Evolutionary conservation across 2,329 filamentous ascomycete genomes (phyloP).

Genomic region (Blastomyces gilchristii): DNA sequence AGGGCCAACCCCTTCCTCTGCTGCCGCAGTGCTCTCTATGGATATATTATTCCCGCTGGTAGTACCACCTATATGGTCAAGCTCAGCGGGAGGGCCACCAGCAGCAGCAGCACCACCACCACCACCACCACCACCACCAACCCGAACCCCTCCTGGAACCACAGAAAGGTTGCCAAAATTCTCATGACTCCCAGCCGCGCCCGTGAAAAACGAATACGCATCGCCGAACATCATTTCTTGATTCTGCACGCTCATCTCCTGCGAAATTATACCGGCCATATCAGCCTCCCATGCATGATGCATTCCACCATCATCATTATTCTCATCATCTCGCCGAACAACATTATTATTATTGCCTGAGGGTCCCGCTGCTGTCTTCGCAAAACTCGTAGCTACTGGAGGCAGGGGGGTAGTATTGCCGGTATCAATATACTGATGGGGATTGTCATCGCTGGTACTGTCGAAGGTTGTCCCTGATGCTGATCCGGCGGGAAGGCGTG

Average conservation of each 20-base stretch:
- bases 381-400: neutral
- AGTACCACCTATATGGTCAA: neutral
- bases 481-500: neutral
- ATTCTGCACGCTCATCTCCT: constrained; percentile 2
- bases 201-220: constrained; percentile 4
- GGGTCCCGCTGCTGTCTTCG: neutral
- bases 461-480: neutral
- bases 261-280: constrained; percentile 1
- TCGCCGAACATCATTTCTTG: constrained; percentile 5
- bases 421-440: neutral
- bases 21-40: neutral
- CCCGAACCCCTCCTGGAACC: neutral
- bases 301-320: neutral
- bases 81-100: neutral
- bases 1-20: neutral
- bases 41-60: neutral
- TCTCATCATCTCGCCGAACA: neutral
- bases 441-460: neutral
- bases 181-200: neutral
- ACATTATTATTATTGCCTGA: neutral
- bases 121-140: neutral
- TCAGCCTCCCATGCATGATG: neutral
- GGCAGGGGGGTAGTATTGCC: neutral
- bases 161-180: neutral
- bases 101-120: neutral